phyloP scores from a whole-genome alignment of 768 basidiomycete species.

The Phylloporus arenicola region DNA sequence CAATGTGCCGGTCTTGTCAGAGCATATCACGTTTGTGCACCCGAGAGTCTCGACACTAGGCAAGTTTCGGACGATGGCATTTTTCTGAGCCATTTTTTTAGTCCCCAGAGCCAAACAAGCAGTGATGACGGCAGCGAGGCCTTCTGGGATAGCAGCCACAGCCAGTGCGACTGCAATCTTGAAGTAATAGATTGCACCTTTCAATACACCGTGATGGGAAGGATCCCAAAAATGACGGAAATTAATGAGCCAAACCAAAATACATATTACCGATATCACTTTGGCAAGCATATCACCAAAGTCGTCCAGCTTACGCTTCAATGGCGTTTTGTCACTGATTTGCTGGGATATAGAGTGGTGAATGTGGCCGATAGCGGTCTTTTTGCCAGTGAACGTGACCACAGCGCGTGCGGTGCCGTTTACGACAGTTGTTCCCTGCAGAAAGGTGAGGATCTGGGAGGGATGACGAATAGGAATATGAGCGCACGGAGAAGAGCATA shows the following conservation, averaged over 20 bases:
- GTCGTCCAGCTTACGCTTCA: constrained; percentile 96
- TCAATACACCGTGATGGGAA: constrained; percentile 81
- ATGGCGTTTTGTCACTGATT: constrained; percentile 91
- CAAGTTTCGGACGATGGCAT: constrained; percentile 93
- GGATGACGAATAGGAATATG: not conserved
- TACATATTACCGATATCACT: constrained; percentile 94
- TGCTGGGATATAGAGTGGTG: constrained; percentile 94
- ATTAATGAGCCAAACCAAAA: constrained; percentile 98
- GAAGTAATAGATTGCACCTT: constrained; percentile 97
- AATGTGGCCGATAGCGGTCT: constrained; percentile 94
- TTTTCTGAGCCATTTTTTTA: constrained; percentile 99
- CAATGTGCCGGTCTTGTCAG: constrained; percentile 95
- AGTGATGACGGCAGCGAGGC: constrained; percentile 96
- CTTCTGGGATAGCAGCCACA: constrained; percentile 98
- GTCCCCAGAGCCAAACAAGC: constrained; percentile 95
- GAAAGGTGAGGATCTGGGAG: not conserved
- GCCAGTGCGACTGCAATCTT: constrained; percentile 98
- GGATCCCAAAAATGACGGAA: constrained; percentile 95
- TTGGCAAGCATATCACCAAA: constrained; percentile 98
- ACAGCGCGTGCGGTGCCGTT: constrained; percentile 86
- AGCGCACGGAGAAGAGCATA: constrained; percentile 83
- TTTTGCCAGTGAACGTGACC: constrained; percentile 79
- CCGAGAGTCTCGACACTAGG: constrained; percentile 97
- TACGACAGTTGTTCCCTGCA: constrained; percentile 90
- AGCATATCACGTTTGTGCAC: constrained; percentile 97